Evolutionary conservation across 2,329 filamentous ascomycete genomes (phyloP).

Genomic region (Blumeria hordei): DNA sequence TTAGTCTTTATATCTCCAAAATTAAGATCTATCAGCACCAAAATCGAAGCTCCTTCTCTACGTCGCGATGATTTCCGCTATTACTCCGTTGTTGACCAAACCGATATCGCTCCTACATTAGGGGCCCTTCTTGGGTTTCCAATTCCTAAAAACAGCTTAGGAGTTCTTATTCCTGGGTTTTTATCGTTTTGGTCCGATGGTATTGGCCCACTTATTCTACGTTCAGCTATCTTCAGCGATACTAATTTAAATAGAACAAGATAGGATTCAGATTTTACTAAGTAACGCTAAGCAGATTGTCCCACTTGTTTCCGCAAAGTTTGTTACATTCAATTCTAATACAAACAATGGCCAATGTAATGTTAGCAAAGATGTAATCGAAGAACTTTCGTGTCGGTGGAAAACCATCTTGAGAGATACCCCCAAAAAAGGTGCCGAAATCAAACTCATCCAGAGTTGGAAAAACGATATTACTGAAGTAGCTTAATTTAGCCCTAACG

Average conservation of each 20-base stretch:
- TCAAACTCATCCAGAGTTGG: constrained; percentile 18
- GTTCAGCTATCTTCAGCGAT: not conserved
- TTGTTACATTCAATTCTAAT: constrained; percentile 25
- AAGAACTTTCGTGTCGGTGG: constrained; percentile 49
- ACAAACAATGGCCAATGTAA: constrained; percentile 10
- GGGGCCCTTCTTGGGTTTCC: constrained; percentile 73
- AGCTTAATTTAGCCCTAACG: not conserved
- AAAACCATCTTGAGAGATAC: constrained; percentile 16
- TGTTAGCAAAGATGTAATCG: constrained; percentile 16
- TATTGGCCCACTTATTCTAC: constrained; percentile 16
- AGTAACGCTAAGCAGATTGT: constrained; percentile 65
- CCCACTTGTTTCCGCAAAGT: constrained; percentile 50
- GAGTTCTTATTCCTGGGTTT: constrained; percentile 61
- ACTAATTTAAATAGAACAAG: constrained; percentile 16
- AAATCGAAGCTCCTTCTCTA: constrained; percentile 26
- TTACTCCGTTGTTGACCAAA: constrained; percentile 73
- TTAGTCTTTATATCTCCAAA: constrained; percentile 80
- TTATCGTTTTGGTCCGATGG: constrained; percentile 49
- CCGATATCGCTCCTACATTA: constrained; percentile 75
- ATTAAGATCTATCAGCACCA: constrained; percentile 30
- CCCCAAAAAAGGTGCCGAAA: constrained; percentile 4
- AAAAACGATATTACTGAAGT: constrained; percentile 21
- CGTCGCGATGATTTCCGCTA: constrained; percentile 53
- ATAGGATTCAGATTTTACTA: constrained; percentile 43
- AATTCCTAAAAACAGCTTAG: constrained; percentile 70